These are phyloP conservation scores for Helenozyma baotianmanensis DNA, from an alignment of 805 yeast species.

Conservation along the genomic window DNA sequence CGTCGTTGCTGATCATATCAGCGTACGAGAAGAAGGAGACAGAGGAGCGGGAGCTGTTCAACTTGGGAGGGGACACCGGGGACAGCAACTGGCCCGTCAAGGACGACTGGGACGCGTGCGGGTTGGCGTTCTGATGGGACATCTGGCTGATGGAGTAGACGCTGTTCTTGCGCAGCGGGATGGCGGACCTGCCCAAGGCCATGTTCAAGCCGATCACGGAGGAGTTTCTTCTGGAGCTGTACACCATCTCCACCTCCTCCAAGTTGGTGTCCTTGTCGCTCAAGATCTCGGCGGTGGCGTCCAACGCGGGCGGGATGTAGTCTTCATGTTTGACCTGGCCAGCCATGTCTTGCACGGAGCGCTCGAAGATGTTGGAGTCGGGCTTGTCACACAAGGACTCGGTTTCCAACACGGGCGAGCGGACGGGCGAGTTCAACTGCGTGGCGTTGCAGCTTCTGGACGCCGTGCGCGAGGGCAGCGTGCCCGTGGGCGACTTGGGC, in stretches of 20 bases:
- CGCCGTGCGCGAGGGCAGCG: not conserved
- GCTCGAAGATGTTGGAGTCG: constrained; percentile 33
- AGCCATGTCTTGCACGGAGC: constrained; percentile 36
- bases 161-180: constrained; percentile 37
- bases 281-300: constrained; percentile 65
- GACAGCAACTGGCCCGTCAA: constrained; percentile 16
- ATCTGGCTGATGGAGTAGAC: constrained; percentile 14
- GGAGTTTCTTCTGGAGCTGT: constrained; percentile 51
- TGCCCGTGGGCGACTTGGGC: constrained; percentile 3
- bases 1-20: constrained; percentile 70
- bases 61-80: constrained; percentile 38
- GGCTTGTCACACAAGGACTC: constrained; percentile 16
- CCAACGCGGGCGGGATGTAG: constrained; percentile 75
- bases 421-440: constrained; percentile 11
- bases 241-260: constrained; percentile 67
- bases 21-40: constrained; percentile 70
- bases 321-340: constrained; percentile 48
- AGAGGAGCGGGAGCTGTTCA: constrained; percentile 31
- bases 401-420: constrained; percentile 12
- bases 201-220: constrained; percentile 46
- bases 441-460: too few relatives aligned
- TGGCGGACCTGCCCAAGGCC: constrained; percentile 42
- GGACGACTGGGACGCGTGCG: constrained; percentile 5
- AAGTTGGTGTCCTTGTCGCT: constrained; percentile 58
- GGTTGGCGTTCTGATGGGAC: constrained; percentile 7